Conservation (phyloP, 305 asterid genomes). For the Fraxinus albicans region DNA sequence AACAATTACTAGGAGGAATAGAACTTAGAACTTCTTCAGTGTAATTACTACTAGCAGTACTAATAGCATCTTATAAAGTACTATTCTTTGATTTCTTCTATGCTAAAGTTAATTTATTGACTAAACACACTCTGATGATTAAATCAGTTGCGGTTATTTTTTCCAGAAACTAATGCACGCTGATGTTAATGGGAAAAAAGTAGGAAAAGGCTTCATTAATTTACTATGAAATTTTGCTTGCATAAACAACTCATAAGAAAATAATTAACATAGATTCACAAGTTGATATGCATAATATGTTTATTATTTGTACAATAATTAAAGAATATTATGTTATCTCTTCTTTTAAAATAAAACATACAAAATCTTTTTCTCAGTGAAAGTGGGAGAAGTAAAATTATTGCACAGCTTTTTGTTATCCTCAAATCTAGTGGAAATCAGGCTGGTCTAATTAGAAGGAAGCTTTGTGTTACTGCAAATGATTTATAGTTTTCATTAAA, state of each 20-base stretch:
- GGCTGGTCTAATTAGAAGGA: constrained; percentile 52
- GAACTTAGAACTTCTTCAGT: constrained; percentile 17
- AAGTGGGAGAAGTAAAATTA: constrained; percentile 36
- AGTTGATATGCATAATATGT: neutral
- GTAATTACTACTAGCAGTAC: neutral
- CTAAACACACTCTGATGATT: neutral
- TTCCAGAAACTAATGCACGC: neutral
- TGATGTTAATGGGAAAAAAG: neutral
- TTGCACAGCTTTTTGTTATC: constrained; percentile 40
- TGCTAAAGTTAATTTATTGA: neutral
- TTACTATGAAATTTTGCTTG: neutral
- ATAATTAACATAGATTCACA: neutral
- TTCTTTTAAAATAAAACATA: constrained; percentile 17
- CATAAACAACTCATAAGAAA: neutral
- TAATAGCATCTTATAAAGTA: neutral
- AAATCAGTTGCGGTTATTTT: neutral
- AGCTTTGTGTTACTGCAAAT: constrained; percentile 38
- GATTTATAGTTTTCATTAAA: constrained; percentile 21
- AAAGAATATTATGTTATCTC: neutral
- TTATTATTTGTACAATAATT: constrained; percentile 18
- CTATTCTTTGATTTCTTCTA: constrained; percentile 1
- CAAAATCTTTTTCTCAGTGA: constrained; percentile 19
- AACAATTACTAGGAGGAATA: constrained; percentile 20
- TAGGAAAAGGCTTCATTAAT: neutral
- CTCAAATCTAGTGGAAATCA: constrained; percentile 48